Percentiles rank a stretch among this genome's conserved stretches.
Evolutionary conservation across 768 basidiomycete genomes (phyloP).

Genomic region (Termitomyces sp.): DNA sequence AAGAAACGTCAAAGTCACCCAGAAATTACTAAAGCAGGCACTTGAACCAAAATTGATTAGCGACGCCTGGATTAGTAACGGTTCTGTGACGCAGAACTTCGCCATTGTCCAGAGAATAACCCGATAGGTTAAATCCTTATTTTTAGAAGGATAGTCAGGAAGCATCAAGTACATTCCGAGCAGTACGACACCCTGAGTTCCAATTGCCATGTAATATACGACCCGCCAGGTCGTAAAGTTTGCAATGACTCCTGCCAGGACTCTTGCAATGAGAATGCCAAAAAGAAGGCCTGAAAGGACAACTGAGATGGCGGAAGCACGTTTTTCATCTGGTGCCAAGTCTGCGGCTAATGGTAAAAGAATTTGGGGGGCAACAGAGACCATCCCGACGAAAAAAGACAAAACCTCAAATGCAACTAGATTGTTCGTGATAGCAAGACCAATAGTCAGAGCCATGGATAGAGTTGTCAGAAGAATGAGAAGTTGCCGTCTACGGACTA

Average conservation of each 20-base stretch:
- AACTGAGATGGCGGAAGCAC: slow-evolving; percentile 73
- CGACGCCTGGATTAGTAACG: slow-evolving; percentile 63
- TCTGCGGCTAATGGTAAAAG: slow-evolving; percentile 77
- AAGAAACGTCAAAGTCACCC: slow-evolving; percentile 79
- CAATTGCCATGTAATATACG: slow-evolving; percentile 76
- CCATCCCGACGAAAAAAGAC: slow-evolving; percentile 66
- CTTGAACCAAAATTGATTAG: slow-evolving; percentile 58
- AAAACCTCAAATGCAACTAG: slow-evolving; percentile 59
- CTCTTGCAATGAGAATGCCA: slow-evolving; percentile 69
- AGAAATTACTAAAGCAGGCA: slow-evolving; percentile 53
- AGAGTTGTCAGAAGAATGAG: slow-evolving; percentile 54
- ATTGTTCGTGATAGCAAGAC: slow-evolving; percentile 55
- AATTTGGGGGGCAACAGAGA: slow-evolving; percentile 70
- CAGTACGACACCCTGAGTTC: slow-evolving; percentile 56
- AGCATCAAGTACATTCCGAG: slow-evolving; percentile 55
- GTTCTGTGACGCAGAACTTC: slow-evolving; percentile 71
- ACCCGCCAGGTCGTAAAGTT: slow-evolving; percentile 70
- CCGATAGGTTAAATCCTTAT: slow-evolving; percentile 56
- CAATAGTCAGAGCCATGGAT: slow-evolving; percentile 62
- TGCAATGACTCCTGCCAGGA: slow-evolving; percentile 69
- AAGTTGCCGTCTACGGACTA: slow-evolving; percentile 75
- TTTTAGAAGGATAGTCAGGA: slow-evolving; percentile 85
- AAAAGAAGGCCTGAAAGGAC: slow-evolving; percentile 66
- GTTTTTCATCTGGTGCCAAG: slow-evolving; percentile 68
- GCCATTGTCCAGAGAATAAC: slow-evolving; percentile 73